These are phyloP conservation scores for Colletotrichum tropicicola DNA, from an alignment of 2,329 filamentous ascomycete genomes.

Conservation along the genomic window DNA sequence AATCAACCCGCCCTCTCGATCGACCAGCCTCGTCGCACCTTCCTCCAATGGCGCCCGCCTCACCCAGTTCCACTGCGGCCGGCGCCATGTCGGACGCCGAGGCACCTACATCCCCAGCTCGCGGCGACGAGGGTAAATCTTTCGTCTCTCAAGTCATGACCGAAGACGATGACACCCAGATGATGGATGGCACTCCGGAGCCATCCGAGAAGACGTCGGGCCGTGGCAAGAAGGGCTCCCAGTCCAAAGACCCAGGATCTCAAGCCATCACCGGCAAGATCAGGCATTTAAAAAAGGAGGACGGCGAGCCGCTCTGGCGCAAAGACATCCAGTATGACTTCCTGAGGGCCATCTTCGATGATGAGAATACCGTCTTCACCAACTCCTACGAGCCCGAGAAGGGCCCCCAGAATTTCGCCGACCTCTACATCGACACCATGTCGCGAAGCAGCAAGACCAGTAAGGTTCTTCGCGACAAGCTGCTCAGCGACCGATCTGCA, in stretches of 20 bases:
- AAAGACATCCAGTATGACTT: slow-evolving; percentile 92
- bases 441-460: slow-evolving; percentile 98
- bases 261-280: slow-evolving; percentile 72
- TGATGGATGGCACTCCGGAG: slow-evolving; percentile 54
- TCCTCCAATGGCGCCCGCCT: slow-evolving; percentile 45
- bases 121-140: slow-evolving; percentile 50
- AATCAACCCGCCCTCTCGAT: slow-evolving; percentile 13
- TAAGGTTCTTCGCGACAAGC: slow-evolving; percentile 96
- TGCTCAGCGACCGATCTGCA: slow-evolving; percentile 88
- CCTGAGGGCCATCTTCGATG: slow-evolving; percentile 80
- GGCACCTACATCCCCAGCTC: slow-evolving; percentile 54
- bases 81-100: slow-evolving; percentile 56
- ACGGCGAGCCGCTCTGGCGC: slow-evolving; percentile 87
- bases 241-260: slow-evolving; percentile 44
- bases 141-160: slow-evolving; percentile 54
- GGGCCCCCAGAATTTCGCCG: slow-evolving; percentile 79
- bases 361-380: slow-evolving; percentile 81
- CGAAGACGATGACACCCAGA: slow-evolving; percentile 53
- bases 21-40: slow-evolving; percentile 9
- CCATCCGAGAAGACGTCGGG: slow-evolving; percentile 47
- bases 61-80: slow-evolving; percentile 45
- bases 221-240: slow-evolving; percentile 45
- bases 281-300: slow-evolving; percentile 86
- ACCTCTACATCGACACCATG: slow-evolving; percentile 99
- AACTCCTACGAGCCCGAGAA: slow-evolving; percentile 83